Evolutionary conservation across 768 basidiomycete genomes (phyloP), one percentile per base, ranked within the genome.

Genomic region (Cystobasidium ongulense): DNA sequence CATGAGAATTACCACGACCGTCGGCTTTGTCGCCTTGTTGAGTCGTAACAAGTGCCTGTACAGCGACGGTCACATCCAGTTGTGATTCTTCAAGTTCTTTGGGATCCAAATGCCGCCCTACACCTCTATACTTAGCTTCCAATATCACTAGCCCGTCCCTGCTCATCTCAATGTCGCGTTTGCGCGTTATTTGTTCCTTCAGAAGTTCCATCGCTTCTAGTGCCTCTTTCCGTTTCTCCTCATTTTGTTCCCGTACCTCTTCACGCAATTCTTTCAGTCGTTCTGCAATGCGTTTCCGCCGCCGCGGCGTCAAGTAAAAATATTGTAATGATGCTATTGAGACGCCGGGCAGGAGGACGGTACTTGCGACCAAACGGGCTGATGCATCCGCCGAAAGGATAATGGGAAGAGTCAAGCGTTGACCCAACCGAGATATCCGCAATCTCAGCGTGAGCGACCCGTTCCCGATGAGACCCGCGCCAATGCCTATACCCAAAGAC

Each of bases 11-110:
- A 17, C 36, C 25, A 2, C 25, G 5, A 8, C 7, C 25, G 27
- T 17, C 36, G 65, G 39, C 17, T n/a, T 54, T 71, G 3, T 43
- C 66, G 38, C 29, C 25, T 29, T 29, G 52, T 3, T 89, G 88
- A 76, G 88, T 85, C 77, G 86, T 85, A 63, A 95, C 90, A 25
- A 93, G 83, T 23, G 89, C 87, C 82, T 93, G 92, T 63, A 94
- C 80, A 5, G 92, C 86, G 52, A 90, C 83, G 63, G 64, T 91
- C 46, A 94, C 91, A 80, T 93, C 88, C 57, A 90, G 83, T 53
- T 84, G 82, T 35, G 90, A 83, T 64, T 86, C 86, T 73, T 85
- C 83, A 10, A 83, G 82, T 67, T 84, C 85, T 21, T 78, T 77
- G 77, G 85, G 84, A 17, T 50, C 68, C 29, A 67, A 38, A 2